A percentile compares a stretch with the other conserved stretches of the same genome.
Conservation (phyloP, 768 basidiomycete species). For the Tylopilus cervinicoccineus region DNA sequence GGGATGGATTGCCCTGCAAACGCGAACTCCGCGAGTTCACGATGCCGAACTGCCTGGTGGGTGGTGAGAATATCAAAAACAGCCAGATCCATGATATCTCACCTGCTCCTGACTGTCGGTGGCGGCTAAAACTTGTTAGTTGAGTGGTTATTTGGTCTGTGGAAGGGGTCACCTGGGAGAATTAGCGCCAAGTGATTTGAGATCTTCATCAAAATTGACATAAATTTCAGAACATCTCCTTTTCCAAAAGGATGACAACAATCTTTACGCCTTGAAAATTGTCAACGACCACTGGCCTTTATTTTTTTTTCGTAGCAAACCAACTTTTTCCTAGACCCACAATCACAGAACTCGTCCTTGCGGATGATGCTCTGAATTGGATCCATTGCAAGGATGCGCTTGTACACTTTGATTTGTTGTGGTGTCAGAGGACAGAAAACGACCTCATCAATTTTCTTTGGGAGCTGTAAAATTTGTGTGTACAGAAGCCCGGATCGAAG, state of each 20-base stretch:
- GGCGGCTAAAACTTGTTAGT: slow-evolving; percentile 43
- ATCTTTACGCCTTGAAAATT: slow-evolving; percentile 47
- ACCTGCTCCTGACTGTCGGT: slow-evolving; percentile 71
- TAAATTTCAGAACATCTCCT: slow-evolving; percentile 66
- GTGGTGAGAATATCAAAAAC: not conserved
- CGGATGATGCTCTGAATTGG: slow-evolving; percentile 68
- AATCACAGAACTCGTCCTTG: slow-evolving; percentile 71
- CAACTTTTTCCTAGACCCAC: slow-evolving; percentile 58
- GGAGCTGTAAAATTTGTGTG: slow-evolving; percentile 49
- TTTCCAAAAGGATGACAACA: slow-evolving; percentile 47
- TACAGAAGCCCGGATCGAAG: not conserved
- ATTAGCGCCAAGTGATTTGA: slow-evolving; percentile 88
- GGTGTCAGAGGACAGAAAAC: slow-evolving; percentile 88
- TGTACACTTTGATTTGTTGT: slow-evolving; percentile 71
- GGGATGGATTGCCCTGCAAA: slow-evolving; percentile 58
- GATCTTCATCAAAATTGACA: slow-evolving; percentile 79
- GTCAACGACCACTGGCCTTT: slow-evolving; percentile 1
- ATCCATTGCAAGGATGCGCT: slow-evolving; percentile 56
- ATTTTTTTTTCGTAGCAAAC: slow-evolving; percentile 20
- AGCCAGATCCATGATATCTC: not conserved
- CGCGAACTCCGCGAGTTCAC: slow-evolving; percentile 54
- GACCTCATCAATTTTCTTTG: slow-evolving; percentile 84
- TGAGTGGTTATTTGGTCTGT: not conserved
- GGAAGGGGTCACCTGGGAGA: slow-evolving; percentile 56
- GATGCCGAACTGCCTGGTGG: slow-evolving; percentile 47